phyloP scores from a whole-genome alignment of 345 rosid genomes.

The Luvunga scandens region DNA sequence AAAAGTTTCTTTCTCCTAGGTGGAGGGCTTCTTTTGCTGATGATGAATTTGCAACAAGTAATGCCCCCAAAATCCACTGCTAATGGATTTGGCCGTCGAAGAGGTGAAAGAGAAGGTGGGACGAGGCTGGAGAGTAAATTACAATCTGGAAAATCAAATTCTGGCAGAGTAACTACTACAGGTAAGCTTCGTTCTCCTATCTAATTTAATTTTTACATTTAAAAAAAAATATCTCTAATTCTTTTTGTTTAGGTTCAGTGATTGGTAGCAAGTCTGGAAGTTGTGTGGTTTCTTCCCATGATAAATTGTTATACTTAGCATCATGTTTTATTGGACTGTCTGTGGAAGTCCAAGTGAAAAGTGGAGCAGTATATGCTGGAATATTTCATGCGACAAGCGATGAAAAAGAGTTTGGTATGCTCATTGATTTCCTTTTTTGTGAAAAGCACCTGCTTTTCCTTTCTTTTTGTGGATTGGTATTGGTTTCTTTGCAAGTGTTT shows the following conservation, averaged over 20 bases:
- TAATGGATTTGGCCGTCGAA: constrained; percentile 66
- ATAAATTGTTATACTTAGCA: constrained; percentile 63
- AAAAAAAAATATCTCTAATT: background rate
- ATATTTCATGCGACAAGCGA: constrained; percentile 74
- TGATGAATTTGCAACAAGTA: constrained; percentile 55
- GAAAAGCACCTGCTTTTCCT: background rate
- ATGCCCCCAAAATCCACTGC: constrained; percentile 44
- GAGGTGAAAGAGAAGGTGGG: constrained; percentile 60
- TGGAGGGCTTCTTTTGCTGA: constrained; percentile 21
- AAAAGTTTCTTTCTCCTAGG: constrained; percentile 9
- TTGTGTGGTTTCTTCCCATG: constrained; percentile 51
- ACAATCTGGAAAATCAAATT: constrained; percentile 52
- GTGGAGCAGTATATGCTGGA: constrained; percentile 84
- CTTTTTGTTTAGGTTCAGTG: constrained; percentile 34
- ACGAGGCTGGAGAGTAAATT: constrained; percentile 46
- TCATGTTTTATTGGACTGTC: constrained; percentile 74
- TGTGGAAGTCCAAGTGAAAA: constrained; percentile 87
- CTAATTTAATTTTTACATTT: background rate
- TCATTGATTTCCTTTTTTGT: constrained; percentile 21
- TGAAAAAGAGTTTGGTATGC: constrained; percentile 80
- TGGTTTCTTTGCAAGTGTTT: background rate
- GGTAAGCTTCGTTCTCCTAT: constrained; percentile 33
- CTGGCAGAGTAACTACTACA: constrained; percentile 40
- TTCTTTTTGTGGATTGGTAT: constrained; percentile 7
- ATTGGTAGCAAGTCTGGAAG: constrained; percentile 46